Evolutionary conservation across 2,329 filamentous ascomycete species (phyloP).

Genomic region (Diaporthe australafricana): DNA sequence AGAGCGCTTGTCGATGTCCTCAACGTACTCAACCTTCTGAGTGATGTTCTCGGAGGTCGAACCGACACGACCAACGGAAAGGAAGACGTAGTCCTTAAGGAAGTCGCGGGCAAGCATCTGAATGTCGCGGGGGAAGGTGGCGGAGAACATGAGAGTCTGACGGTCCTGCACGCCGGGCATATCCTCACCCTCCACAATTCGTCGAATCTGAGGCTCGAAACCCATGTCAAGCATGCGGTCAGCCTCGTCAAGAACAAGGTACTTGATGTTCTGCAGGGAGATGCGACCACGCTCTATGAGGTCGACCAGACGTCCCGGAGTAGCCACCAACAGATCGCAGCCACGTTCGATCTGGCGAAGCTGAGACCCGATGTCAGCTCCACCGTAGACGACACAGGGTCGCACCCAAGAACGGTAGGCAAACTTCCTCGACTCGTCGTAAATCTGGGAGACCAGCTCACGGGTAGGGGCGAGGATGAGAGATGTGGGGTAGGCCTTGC

Average conservation of each 20-base stretch:
- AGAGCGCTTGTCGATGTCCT: slow-evolving; percentile 97
- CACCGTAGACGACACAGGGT: slow-evolving; percentile 98
- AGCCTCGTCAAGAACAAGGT: slow-evolving; percentile 97
- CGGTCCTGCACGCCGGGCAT: slow-evolving; percentile 88
- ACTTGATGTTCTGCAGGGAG: slow-evolving; percentile 98
- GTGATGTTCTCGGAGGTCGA: slow-evolving; percentile 99
- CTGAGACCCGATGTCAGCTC: slow-evolving; percentile 98
- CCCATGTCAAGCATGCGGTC: slow-evolving; percentile 99
- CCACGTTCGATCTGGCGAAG: slow-evolving; percentile 97
- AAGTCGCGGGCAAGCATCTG: slow-evolving; percentile 99
- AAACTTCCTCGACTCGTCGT: slow-evolving; percentile 97
- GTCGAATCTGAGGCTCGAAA: slow-evolving; percentile 99
- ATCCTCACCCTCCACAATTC: slow-evolving; percentile 97
- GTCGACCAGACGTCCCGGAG: slow-evolving; percentile 96
- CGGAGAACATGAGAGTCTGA: slow-evolving; percentile 99
- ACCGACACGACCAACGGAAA: slow-evolving; percentile 97
- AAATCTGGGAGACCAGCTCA: slow-evolving; percentile 99
- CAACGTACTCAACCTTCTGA: slow-evolving; percentile 96
- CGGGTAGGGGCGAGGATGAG: slow-evolving; percentile 96
- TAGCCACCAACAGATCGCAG: slow-evolving; percentile 96
- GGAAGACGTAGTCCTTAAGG: slow-evolving; percentile 98
- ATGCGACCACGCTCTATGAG: slow-evolving; percentile 98
- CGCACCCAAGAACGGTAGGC: slow-evolving; percentile 99
- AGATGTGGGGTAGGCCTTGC: slow-evolving; percentile 97
- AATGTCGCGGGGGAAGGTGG: slow-evolving; percentile 98